Evolutionary conservation across 2,329 filamentous ascomycete species (phyloP), one percentile per base, ranked within the genome.

Genomic region (Botryosphaeria dothidea): DNA sequence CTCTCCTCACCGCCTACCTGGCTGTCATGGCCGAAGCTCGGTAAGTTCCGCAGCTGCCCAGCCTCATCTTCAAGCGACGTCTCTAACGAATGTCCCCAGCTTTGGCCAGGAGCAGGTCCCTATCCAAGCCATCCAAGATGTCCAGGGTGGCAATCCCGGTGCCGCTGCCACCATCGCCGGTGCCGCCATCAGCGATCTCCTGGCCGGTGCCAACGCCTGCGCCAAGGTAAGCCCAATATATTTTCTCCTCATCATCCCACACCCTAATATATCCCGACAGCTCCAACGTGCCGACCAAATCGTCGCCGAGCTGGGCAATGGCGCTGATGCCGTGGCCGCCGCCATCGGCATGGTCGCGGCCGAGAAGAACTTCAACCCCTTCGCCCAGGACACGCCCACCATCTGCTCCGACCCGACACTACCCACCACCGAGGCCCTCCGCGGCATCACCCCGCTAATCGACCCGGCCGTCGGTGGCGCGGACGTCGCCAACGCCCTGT

Each of bases 291-390:
- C 87, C 67, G 89, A 91, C 72, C 73, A 87, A 71, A 89, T 91
- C 72, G 82, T 90, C 67, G 71, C 82, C 8, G 77, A 85, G 62
- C 86, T 90, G 36, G 89, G 88, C 62, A 83, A 78, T 51, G 85
- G 86, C 69, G 77, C 82, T n/a, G 78, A 83, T 67, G 87, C 88
- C 68, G 80, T 91, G 65, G 81, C 83, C 15, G 88, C 86, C 21
- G 89, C 89, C 19, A 83, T 83, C 65, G 84, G 83, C 17, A 82
- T 90, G 41, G 88, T 90, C 15, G 84, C 85, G 27, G 88, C 88
- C 3, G 88, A 90, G 81, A 88, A 90, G 77, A 91, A 91, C 83
- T 90, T 90, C 80, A 91, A 91, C 80, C 87, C 87, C 60, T 90
- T 87, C 69, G 84, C 77, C 64, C 83, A 85, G 67, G 79, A 79